These are phyloP conservation scores for Paramyrothecium sp. DNA, from an alignment of 2,329 filamentous ascomycete genomes.

Conservation along the genomic window DNA sequence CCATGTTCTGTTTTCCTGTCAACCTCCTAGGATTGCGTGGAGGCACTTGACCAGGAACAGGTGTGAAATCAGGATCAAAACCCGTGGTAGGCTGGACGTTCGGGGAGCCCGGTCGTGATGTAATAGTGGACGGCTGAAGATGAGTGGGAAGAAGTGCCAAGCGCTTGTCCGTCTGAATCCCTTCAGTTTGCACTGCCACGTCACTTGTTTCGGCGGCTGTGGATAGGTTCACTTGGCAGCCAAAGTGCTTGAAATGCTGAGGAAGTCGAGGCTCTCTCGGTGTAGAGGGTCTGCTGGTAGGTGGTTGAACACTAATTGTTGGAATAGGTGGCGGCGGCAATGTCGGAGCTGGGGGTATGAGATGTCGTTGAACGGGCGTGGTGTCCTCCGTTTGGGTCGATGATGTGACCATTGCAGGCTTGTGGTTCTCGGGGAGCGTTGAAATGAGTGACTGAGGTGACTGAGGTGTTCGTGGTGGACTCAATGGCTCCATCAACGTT, in stretches of 20 bases:
- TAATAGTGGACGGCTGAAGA: conserved; percentile 75
- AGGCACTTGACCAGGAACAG: conserved; percentile 52
- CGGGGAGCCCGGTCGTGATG: conserved; percentile 59
- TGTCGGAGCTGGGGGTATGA: conserved; percentile 22
- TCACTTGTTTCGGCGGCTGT: conserved; percentile 20
- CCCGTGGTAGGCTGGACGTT: conserved; percentile 27
- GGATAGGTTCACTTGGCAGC: conserved; percentile 68
- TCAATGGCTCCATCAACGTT: conserved; percentile 60
- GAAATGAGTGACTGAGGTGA: conserved; percentile 28
- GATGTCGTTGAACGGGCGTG: conserved; percentile 6
- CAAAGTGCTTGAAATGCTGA: conserved; percentile 78
- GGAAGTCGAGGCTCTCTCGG: conserved; percentile 73
- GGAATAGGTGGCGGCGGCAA: conserved; percentile 61
- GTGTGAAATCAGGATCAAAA: conserved; percentile 44
- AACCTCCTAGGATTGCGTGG: conserved; percentile 61
- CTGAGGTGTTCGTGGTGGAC: conserved; percentile 64
- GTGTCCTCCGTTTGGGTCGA: conserved; percentile 60
- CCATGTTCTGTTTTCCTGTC: conserved; percentile 42
- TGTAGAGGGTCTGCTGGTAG: conserved; percentile 77
- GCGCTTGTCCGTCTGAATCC: conserved; percentile 80
- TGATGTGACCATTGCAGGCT: conserved; percentile 45
- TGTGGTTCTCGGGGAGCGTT: not conserved
- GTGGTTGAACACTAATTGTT: conserved; percentile 88
- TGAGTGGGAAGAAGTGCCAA: conserved; percentile 73
- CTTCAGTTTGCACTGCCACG: conserved; percentile 76